phyloP scores from a whole-genome alignment of 78 protist genomes.

The Cyanophora paradoxa region DNA sequence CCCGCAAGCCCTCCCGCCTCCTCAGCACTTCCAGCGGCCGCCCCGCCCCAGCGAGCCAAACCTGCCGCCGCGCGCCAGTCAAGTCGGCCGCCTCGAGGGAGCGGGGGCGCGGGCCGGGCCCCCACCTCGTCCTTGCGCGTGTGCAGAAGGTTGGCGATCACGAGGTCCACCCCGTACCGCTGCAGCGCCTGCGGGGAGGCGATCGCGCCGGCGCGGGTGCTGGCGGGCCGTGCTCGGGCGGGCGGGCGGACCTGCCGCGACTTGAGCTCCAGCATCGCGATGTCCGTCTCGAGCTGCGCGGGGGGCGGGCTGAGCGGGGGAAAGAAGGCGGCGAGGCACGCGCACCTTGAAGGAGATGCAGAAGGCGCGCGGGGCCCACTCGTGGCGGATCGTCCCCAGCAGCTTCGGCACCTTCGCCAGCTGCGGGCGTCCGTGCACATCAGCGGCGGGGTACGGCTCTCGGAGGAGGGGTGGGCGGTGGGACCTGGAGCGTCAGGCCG shows the following conservation, averaged over 20 bases:
- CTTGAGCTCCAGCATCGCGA: constrained; percentile 15
- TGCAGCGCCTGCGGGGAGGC: background rate
- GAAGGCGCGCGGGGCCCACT: constrained; percentile 39
- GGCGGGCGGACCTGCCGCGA: constrained; percentile 3
- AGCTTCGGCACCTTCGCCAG: constrained; percentile 48
- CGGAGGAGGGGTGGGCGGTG: too few species aligned
- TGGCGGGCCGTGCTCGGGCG: background rate
- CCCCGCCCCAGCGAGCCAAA: too few species aligned
- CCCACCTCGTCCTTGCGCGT: constrained; percentile 18
- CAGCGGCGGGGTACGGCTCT: too few species aligned
- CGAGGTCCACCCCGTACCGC: constrained; percentile 27
- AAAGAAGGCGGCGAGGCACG: too few species aligned
- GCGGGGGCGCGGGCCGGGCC: too few species aligned
- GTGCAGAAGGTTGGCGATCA: constrained; percentile 23
- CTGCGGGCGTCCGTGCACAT: too few species aligned
- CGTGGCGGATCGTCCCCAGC: background rate
- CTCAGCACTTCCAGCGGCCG: too few species aligned
- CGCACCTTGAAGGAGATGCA: constrained; percentile 50
- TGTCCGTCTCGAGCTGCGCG: constrained; percentile 65
- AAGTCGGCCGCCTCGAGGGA: too few species aligned
- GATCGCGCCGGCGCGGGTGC: background rate
- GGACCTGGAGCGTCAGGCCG: constrained; percentile 13
- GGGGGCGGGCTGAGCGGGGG: too few species aligned
- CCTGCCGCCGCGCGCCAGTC: too few species aligned
- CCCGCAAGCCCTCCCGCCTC: too few species aligned